Percentiles rank a stretch among this genome's conserved stretches.
These are phyloP conservation scores for Hapsidospora chrysogenum DNA, from an alignment of 495 filamentous ascomycete species.

Conservation along the genomic window DNA sequence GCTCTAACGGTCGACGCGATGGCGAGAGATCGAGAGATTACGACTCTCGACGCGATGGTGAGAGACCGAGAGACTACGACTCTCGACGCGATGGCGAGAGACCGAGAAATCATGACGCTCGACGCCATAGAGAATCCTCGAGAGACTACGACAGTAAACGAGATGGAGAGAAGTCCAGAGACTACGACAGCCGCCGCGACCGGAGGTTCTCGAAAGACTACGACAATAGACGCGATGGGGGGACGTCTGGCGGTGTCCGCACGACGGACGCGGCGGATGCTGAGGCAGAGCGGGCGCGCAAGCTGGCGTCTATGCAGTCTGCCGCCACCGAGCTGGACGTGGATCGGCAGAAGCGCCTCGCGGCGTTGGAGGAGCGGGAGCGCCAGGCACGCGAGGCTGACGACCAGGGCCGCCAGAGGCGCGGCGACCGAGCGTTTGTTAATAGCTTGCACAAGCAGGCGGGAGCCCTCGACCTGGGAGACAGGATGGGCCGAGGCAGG, in stretches of 20 bases:
- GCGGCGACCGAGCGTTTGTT: slow-evolving; percentile 46
- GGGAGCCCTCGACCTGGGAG: slow-evolving; percentile 37
- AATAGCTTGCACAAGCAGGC: slow-evolving; percentile 40
- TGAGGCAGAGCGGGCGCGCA: slow-evolving; percentile 38
- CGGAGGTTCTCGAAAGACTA: slow-evolving; percentile 4
- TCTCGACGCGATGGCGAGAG: background rate
- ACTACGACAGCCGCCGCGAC: slow-evolving; percentile 22
- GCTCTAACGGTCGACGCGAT: too few species aligned
- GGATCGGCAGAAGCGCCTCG: slow-evolving; percentile 54
- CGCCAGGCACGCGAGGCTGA: slow-evolving; percentile 47
- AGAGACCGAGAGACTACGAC: background rate
- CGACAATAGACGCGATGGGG: background rate
- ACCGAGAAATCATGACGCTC: background rate
- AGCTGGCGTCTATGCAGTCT: slow-evolving; percentile 75
- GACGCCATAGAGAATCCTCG: background rate
- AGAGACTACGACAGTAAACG: background rate
- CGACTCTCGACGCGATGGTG: background rate
- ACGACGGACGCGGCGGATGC: slow-evolving; percentile 3
- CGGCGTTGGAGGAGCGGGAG: slow-evolving; percentile 48
- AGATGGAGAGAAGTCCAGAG: slow-evolving; percentile 9
- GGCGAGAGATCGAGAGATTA: background rate
- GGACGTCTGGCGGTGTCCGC: background rate
- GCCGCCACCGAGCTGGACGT: slow-evolving; percentile 66
- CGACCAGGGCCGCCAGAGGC: slow-evolving; percentile 36
- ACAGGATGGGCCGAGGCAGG: slow-evolving; percentile 32